A percentile compares a stretch with the other conserved stretches of the same genome.
Conservation (phyloP, 192 early-diverging fungal species). For the Podila clonocystis region DNA sequence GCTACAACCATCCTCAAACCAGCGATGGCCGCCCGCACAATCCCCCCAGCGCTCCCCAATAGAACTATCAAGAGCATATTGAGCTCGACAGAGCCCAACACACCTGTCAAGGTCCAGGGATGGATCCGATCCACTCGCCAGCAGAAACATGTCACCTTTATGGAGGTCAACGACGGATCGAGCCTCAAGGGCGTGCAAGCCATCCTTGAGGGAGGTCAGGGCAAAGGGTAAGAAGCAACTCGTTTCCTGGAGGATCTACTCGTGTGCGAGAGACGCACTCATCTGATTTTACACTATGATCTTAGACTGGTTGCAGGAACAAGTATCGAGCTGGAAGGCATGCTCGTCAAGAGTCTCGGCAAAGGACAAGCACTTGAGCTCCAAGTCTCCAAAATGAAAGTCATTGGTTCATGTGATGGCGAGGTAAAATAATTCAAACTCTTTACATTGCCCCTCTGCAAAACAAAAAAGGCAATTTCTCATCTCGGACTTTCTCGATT, state of each 20-base stretch:
- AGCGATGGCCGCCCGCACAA: neutral
- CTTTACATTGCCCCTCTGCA: neutral
- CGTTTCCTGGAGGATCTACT: constrained; percentile 7
- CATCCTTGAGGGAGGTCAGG: constrained; percentile 59
- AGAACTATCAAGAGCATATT: constrained; percentile 51
- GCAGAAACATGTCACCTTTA: constrained; percentile 83
- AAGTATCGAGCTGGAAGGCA: constrained; percentile 76
- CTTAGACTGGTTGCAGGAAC: constrained; percentile 74
- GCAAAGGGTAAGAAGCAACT: constrained; percentile 58
- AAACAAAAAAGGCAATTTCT: too few species aligned
- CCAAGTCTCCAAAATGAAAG: constrained; percentile 60
- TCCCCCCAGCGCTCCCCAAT: constrained; percentile 37
- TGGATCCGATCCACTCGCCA: constrained; percentile 87
- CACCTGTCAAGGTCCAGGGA: constrained; percentile 66
- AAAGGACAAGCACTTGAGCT: constrained; percentile 80
- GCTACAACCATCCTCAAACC: neutral
- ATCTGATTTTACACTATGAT: too few species aligned
- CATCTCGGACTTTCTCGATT: neutral
- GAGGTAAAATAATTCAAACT: constrained; percentile 53
- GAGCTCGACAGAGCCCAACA: constrained; percentile 25
- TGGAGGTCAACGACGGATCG: constrained; percentile 83
- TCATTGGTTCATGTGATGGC: constrained; percentile 68
- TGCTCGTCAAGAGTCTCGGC: constrained; percentile 70
- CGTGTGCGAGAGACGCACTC: neutral
- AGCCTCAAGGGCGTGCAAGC: constrained; percentile 77